These are phyloP conservation scores for Casuarina equisetifolia DNA, from an alignment of 306 rosid species.

Conservation along the genomic window DNA sequence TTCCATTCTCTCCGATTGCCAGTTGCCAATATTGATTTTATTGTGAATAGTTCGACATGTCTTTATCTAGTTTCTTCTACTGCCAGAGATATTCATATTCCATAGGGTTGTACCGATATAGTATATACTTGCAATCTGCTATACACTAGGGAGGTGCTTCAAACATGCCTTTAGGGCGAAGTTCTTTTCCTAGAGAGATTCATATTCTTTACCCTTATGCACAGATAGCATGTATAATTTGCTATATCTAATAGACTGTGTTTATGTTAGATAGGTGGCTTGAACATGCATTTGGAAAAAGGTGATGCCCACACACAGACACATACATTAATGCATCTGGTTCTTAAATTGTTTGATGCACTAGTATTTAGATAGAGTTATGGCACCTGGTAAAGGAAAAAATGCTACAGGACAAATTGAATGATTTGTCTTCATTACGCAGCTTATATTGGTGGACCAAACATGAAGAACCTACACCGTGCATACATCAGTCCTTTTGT, in stretches of 20 bases:
- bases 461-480: conserved; percentile 17
- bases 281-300: neutral
- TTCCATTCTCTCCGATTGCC: conserved; percentile 11
- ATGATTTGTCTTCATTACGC: conserved; percentile 4
- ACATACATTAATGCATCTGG: neutral
- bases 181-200: neutral
- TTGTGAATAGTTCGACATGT: neutral
- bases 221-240: neutral
- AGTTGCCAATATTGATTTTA: conserved; percentile 15
- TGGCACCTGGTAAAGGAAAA: conserved; percentile 11
- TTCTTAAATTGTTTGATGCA: conserved; percentile 5
- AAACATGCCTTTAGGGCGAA: neutral
- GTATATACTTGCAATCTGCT: neutral
- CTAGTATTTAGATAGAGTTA: neutral
- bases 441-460: conserved; percentile 9
- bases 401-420: conserved; percentile 5
- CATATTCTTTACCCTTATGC: neutral
- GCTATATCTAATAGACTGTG: neutral
- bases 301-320: neutral
- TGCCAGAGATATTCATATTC: conserved; percentile 2
- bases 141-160: neutral
- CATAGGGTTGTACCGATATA: neutral
- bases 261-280: neutral
- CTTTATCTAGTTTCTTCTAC: neutral
- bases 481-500: conserved; percentile 7